A percentile compares a stretch with the other conserved stretches of the same genome.
phyloP scores from a whole-genome alignment of 257 asterid species.

The Fraxinus anomala region DNA sequence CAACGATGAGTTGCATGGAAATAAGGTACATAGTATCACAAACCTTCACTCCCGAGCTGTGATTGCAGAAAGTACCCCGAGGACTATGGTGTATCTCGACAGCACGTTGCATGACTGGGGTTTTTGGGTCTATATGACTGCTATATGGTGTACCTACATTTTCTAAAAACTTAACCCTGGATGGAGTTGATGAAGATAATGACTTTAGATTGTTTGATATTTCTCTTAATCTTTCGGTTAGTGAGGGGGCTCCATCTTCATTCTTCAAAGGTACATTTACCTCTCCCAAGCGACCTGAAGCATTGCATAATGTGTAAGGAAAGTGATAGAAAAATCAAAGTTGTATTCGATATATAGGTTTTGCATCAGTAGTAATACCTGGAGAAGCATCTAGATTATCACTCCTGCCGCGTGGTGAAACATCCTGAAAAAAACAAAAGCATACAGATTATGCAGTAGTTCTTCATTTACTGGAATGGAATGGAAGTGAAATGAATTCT shows the following conservation, averaged over 20 bases:
- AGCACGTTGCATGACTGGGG: conserved; percentile 50
- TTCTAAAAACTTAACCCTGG: conserved; percentile 38
- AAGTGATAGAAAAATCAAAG: not conserved
- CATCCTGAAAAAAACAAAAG: conserved; percentile 40
- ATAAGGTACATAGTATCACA: not conserved
- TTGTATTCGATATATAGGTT: not conserved
- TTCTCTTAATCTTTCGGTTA: conserved; percentile 62
- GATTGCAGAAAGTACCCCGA: conserved; percentile 47
- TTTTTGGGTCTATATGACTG: conserved; percentile 62
- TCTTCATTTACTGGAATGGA: not conserved
- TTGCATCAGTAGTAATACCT: conserved; percentile 19
- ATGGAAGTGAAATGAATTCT: not conserved
- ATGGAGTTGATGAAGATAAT: conserved; percentile 59
- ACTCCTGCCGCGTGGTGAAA: conserved; percentile 26
- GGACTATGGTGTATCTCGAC: conserved; percentile 50
- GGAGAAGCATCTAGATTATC: conserved; percentile 26
- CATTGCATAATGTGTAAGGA: not conserved
- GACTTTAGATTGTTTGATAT: conserved; percentile 52
- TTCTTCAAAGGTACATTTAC: conserved; percentile 27
- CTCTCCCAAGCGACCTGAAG: conserved; percentile 37
- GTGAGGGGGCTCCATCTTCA: conserved; percentile 55
- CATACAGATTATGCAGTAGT: not conserved
- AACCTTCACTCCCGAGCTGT: conserved; percentile 72
- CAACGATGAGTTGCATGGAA: not conserved
- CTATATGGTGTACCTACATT: conserved; percentile 30